Conservation (phyloP, 805 yeast species). For the Yamadazyma phyllophila region DNA sequence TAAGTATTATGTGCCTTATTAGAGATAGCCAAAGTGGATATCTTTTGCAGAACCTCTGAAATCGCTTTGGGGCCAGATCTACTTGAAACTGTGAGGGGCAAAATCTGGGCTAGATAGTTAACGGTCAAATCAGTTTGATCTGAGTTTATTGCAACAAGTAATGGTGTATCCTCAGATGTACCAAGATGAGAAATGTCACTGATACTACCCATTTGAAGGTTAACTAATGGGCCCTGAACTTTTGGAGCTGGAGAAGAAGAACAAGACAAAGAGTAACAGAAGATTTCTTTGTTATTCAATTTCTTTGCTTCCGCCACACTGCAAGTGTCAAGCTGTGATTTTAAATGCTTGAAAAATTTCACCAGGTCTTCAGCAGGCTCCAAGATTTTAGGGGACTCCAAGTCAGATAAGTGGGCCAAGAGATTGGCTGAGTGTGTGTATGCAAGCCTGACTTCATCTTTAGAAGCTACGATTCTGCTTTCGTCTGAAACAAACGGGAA, state of each 20-base stretch:
- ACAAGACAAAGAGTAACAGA: background rate
- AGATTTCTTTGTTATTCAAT: background rate
- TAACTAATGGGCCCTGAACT: conserved; percentile 24
- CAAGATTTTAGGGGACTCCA: background rate
- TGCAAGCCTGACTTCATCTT: conserved; percentile 9
- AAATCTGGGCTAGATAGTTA: conserved; percentile 23
- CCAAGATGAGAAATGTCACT: conserved; percentile 16
- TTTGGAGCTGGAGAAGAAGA: background rate
- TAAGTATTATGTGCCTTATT: background rate
- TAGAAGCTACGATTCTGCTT: background rate
- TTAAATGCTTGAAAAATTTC: conserved; percentile 3
- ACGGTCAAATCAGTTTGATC: conserved; percentile 9
- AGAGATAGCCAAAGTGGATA: background rate
- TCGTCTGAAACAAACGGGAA: conserved; percentile 24
- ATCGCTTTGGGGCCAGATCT: too few species aligned
- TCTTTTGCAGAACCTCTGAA: too few species aligned
- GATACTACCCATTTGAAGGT: conserved; percentile 8
- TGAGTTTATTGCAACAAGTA: conserved; percentile 16
- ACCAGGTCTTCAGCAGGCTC: background rate
- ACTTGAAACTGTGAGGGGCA: conserved; percentile 17
- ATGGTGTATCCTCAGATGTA: conserved; percentile 12
- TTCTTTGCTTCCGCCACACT: background rate
- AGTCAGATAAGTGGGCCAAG: background rate
- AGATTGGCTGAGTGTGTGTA: conserved; percentile 11
- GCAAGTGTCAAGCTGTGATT: conserved; percentile 5